phyloP scores from a whole-genome alignment of 1,139 yeast genomes.

The Meyerozyma elateridarum region DNA sequence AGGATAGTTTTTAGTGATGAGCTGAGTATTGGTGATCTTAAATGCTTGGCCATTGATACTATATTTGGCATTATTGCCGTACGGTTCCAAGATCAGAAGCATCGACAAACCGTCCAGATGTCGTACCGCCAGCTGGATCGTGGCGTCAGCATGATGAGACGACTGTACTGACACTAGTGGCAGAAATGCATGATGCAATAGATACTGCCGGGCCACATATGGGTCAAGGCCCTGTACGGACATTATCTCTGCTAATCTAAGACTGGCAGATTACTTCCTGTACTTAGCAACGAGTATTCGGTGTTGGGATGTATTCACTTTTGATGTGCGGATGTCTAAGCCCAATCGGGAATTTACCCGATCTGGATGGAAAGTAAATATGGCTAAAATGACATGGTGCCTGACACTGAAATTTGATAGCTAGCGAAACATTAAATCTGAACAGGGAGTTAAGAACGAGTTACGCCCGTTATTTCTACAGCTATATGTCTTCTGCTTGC shows the following conservation, averaged over 20 bases:
- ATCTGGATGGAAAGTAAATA: no score
- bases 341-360: no score
- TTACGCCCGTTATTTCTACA: no score
- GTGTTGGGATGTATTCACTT: background rate
- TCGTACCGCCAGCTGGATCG: slow-evolving; percentile 34
- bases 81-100: slow-evolving; percentile 35
- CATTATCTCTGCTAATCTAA: background rate
- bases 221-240: slow-evolving; percentile 33
- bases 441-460: no score
- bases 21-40: slow-evolving; percentile 37
- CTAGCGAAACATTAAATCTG: no score
- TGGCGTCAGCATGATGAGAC: slow-evolving; percentile 46
- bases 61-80: slow-evolving; percentile 45
- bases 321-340: no score
- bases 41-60: slow-evolving; percentile 32
- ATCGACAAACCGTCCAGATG: slow-evolving; percentile 26
- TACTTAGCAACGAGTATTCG: background rate
- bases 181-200: slow-evolving; percentile 48
- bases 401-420: no score
- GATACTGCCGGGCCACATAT: slow-evolving; percentile 37
- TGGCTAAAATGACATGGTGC: no score
- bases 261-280: background rate
- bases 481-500: no score
- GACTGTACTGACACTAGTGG: slow-evolving; percentile 56
- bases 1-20: slow-evolving; percentile 40